phyloP scores from a whole-genome alignment of 495 filamentous ascomycete species.

The Hypoxylon cercidicola region DNA sequence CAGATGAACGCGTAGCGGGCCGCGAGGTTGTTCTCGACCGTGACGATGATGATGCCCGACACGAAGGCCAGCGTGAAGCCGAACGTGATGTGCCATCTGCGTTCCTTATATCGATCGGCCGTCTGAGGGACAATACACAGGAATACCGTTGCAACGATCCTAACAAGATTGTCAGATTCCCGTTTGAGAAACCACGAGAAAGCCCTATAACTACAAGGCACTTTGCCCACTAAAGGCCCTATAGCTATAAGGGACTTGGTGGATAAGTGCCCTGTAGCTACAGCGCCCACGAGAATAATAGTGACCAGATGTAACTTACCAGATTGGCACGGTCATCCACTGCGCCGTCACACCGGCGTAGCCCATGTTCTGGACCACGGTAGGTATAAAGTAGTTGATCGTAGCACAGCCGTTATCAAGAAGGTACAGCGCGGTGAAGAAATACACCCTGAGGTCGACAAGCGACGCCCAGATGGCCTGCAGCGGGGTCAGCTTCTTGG shows the following conservation, averaged over 20 bases:
- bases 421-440: constrained; percentile 47
- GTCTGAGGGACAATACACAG: constrained; percentile 38
- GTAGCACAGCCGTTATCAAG: constrained; percentile 56
- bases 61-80: constrained; percentile 56
- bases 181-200: too few species aligned
- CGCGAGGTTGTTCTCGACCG: constrained; percentile 55
- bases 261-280: too few species aligned
- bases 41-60: constrained; percentile 55
- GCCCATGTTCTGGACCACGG: constrained; percentile 56
- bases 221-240: too few species aligned
- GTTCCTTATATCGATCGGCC: constrained; percentile 37
- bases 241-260: too few species aligned
- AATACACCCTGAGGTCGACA: constrained; percentile 37
- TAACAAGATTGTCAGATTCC: too few species aligned
- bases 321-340: constrained; percentile 55
- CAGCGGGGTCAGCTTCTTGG: constrained; percentile 39
- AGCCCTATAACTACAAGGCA: too few species aligned
- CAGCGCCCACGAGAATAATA: constrained; percentile 48
- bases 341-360: constrained; percentile 54
- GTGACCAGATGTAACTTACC: constrained; percentile 51
- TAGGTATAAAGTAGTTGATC: constrained; percentile 64
- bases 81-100: constrained; percentile 46
- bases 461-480: constrained; percentile 47
- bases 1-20: constrained; percentile 61
- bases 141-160: too few species aligned